Evolutionary conservation across 192 early-diverging fungal species (phyloP), one percentile per base, ranked within the genome.

Genomic region (Coemansia sp.): DNA sequence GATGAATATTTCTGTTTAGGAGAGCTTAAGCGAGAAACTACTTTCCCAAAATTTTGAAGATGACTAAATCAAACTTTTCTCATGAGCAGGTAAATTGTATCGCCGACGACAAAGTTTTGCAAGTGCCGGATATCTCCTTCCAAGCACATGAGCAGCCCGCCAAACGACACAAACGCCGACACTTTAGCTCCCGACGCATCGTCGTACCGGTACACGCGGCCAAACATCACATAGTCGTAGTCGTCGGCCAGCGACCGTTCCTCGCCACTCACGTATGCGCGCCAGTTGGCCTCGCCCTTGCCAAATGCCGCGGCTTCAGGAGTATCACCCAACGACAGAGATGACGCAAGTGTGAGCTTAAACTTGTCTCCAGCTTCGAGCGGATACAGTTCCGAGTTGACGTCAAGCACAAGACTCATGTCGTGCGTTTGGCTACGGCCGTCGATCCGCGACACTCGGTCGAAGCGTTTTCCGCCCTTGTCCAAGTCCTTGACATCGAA

Each of bases 151-250:
- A 96, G 83, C 65, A 97, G 77, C 2, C 96, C 96, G 60, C 95
- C 97, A 75, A 88, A 96, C 22, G 93, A 98, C 35, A 90, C 84
- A 66, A 90, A 95, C 14, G 97, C 89, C 47, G 92, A 87, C 19
- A 83, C 77, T 75, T 88, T 89, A 9, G 86, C 73, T 4, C 86
- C 84, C 47, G 82, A 84, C 25, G 84, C 80, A 60, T 99, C 94
- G 56, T 97, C 95, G 67, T 90, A 98, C 74, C 93, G 88, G 84
- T 95, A 99, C 19, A 96, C 92, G 72, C 94, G 93, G 51, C 97
- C 97, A 76, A 90, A 93, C 95, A 97, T 98, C 21, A 99, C 96
- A 74, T 99, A 99, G 39, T 99, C 96, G 75, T 92, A 99, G 37
- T 97, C 92, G 55, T 99, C 96, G 4, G 92, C 93, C 66, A 99